These are phyloP conservation scores for Fusarium armeniacum DNA, from an alignment of 2,329 filamentous ascomycete species.

Conservation along the genomic window DNA sequence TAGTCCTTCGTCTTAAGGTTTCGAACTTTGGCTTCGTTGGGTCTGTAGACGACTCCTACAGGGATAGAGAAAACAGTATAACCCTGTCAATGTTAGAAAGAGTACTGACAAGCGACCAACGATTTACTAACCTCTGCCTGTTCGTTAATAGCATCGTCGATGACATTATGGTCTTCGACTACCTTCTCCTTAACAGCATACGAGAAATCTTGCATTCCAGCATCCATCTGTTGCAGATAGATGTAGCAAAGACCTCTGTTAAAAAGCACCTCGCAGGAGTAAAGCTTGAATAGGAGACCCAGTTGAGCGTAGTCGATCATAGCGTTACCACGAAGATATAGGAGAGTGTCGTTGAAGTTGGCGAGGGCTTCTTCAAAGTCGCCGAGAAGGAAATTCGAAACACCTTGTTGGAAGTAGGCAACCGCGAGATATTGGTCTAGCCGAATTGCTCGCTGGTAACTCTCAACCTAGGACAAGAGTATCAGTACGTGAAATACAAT, in stretches of 20 bases:
- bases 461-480: constrained; percentile 77
- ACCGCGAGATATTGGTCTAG: constrained; percentile 97
- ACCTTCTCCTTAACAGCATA: constrained; percentile 97
- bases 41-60: constrained; percentile 93
- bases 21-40: constrained; percentile 97
- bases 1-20: constrained; percentile 99
- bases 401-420: constrained; percentile 97
- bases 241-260: constrained; percentile 98
- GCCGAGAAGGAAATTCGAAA: constrained; percentile 96
- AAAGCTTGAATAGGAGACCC: constrained; percentile 94
- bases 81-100: constrained; percentile 69
- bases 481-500: constrained; percentile 36
- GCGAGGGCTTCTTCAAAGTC: constrained; percentile 97
- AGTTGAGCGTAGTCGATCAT: constrained; percentile 98
- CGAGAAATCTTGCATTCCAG: constrained; percentile 89
- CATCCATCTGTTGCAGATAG: constrained; percentile 91
- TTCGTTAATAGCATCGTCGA: constrained; percentile 95
- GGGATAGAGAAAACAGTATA: constrained; percentile 99
- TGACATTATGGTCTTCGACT: constrained; percentile 95
- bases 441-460: constrained; percentile 90
- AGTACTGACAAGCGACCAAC: background rate
- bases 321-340: constrained; percentile 95
- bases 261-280: constrained; percentile 97
- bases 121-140: constrained; percentile 80
- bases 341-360: constrained; percentile 97